Percentiles rank a stretch among this genome's conserved stretches.
These are phyloP conservation scores for Trypanosomatidae sp. DNA, from an alignment of 208 protist species.

Conservation along the genomic window DNA sequence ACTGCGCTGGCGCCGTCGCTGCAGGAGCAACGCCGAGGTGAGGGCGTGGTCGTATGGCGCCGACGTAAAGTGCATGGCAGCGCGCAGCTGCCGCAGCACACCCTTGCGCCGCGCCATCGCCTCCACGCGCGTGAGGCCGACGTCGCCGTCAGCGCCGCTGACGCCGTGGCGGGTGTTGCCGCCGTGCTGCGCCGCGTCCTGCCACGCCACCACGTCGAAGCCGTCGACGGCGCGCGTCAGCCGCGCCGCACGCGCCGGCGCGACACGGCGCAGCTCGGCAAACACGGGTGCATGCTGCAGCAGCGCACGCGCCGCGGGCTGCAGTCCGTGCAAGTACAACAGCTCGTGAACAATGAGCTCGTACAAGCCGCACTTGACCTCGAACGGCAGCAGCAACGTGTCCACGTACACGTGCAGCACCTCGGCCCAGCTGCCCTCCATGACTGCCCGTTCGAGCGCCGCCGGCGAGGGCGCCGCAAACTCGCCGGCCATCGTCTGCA, in stretches of 20 bases:
- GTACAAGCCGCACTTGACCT: constrained; percentile 52
- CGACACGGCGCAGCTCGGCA: constrained; percentile 21
- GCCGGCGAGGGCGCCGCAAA: constrained; percentile 8
- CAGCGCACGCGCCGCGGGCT: constrained; percentile 53
- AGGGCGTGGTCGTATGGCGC: not conserved
- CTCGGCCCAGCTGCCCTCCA: constrained; percentile 58
- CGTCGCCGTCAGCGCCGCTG: too few species aligned
- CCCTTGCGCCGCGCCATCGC: constrained; percentile 18
- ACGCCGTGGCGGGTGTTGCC: too few species aligned
- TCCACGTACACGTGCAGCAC: constrained; percentile 58
- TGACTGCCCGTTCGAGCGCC: constrained; percentile 26
- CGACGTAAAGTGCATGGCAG: not conserved
- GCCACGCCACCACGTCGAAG: constrained; percentile 10
- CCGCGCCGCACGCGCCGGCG: constrained; percentile 40
- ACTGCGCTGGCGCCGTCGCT: not conserved
- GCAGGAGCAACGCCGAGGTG: not conserved
- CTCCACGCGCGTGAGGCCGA: too few species aligned
- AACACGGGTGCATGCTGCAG: constrained; percentile 64
- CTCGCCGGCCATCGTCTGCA: not conserved
- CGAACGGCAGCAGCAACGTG: constrained; percentile 42
- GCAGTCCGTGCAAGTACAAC: constrained; percentile 41
- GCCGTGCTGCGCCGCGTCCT: constrained; percentile 3
- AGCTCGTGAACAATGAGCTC: constrained; percentile 74
- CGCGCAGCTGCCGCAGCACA: constrained; percentile 12
- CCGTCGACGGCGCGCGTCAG: constrained; percentile 38